A percentile compares a stretch with the other conserved stretches of the same genome.
These are phyloP conservation scores for Galerina marginata DNA, from an alignment of 768 basidiomycete species.

Conservation along the genomic window DNA sequence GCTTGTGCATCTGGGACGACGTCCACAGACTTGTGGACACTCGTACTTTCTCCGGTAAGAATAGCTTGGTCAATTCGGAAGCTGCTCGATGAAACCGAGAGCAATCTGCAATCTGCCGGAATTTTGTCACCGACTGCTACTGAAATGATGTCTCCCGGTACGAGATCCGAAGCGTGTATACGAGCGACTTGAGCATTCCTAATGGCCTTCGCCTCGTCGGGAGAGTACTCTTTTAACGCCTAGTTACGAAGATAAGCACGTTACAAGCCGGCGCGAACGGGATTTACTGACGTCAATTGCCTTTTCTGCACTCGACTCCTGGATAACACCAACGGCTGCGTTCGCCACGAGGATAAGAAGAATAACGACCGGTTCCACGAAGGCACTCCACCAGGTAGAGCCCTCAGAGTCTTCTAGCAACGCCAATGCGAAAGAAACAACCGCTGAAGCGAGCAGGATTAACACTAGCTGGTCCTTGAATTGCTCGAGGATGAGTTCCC, in stretches of 20 bases:
- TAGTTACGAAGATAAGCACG: conserved; percentile 34
- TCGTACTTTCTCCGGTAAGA: conserved; percentile 91
- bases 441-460: conserved; percentile 92
- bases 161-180: conserved; percentile 87
- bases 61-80: conserved; percentile 97
- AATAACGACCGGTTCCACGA: conserved; percentile 95
- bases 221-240: conserved; percentile 97
- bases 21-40: conserved; percentile 81
- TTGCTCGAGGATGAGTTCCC: conserved; percentile 96
- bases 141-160: conserved; percentile 92
- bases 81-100: conserved; percentile 90
- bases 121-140: conserved; percentile 95
- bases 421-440: conserved; percentile 91
- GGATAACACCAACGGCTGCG: conserved; percentile 96
- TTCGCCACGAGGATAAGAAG: conserved; percentile 95
- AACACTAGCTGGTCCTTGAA: conserved; percentile 99
- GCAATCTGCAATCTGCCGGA: conserved; percentile 90
- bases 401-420: conserved; percentile 80
- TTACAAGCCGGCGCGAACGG: neutral
- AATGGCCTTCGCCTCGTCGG: conserved; percentile 92
- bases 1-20: conserved; percentile 75
- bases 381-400: conserved; percentile 76
- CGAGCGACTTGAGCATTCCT: conserved; percentile 72
- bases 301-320: conserved; percentile 94
- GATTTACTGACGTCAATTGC: conserved; percentile 87